Evolutionary conservation across 1,284 basidiomycete species (phyloP).

Genomic region (Rhodotorula mucilaginosa): DNA sequence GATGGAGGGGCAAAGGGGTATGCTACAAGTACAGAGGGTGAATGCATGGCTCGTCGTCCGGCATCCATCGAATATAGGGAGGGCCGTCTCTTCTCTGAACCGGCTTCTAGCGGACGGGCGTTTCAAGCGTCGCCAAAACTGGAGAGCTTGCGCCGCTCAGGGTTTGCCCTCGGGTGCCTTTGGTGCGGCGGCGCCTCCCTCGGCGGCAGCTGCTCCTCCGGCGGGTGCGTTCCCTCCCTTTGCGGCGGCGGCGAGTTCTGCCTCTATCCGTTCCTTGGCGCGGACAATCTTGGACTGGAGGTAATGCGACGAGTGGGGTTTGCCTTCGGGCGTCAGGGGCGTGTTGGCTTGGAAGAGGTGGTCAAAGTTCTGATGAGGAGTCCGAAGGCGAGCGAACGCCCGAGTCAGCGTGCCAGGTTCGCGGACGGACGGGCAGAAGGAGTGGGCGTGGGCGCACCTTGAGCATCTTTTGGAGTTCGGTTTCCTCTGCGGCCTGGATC

Average conservation of each 20-base stretch:
- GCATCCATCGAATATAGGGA: not conserved
- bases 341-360: conserved; percentile 86
- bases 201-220: not conserved
- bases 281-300: conserved; percentile 94
- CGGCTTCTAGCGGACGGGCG: not conserved
- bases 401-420: not conserved
- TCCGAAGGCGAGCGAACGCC: not conserved
- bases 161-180: conserved; percentile 2
- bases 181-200: not conserved
- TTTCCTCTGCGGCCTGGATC: conserved; percentile 19
- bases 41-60: not conserved
- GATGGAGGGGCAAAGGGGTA: conserved; percentile 5
- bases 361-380: conserved; percentile 72
- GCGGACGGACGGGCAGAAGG: too few relatives aligned
- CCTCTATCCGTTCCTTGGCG: conserved; percentile 89
- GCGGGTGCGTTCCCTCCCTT: conserved; percentile 8
- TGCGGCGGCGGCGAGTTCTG: conserved; percentile 56
- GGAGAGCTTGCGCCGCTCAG: not conserved
- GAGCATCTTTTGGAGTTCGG: conserved; percentile 62
- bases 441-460: conserved; percentile 58
- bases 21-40: conserved; percentile 16
- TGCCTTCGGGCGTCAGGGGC: conserved; percentile 54
- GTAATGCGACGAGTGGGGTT: conserved; percentile 64
- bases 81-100: not conserved
- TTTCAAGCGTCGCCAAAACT: not conserved